Base-by-base conservation (phyloP, 805 yeast genomes). In the Middelhovenomyces tepae region DNA sequence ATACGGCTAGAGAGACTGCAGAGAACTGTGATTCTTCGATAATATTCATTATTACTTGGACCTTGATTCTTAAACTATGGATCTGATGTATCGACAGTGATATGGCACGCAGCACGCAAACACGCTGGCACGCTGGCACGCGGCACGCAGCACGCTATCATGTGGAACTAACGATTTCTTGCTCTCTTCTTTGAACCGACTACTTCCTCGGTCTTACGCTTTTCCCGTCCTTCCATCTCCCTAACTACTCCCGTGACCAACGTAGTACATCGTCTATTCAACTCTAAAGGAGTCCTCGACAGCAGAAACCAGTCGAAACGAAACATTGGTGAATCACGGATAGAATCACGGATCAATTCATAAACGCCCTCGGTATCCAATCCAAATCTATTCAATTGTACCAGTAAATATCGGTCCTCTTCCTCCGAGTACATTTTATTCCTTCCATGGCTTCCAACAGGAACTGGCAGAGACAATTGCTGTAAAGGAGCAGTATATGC, bases 251-350 rank as follows among this genome's bases (percentile, higher is more conserved):
- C 74, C 2, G 78, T 73, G 34, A 91, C 61, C 45, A 91, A 63
- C 2, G 95, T 81, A 34, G 73, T 71, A 45, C 94, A 79, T 46
- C 98, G 68, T 58, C 97, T 71, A 5, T 79, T 69, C 23, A 91
- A 60, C 56, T 91, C 98, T 3, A 72, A 62, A 0, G 84, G 67
- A 4, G 81, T 75, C 47, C 95, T 69, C 35, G 86, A 76, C 44
- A 82, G 80, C 50, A 91, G 71, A 59, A 82, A 86, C 65, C 82
- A 86, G 56, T 91, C 95, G 51, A 84, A 79, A 44, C 85, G 73
- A 60, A 89, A 86, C 50, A 84, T 59, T 4, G 89, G 82, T 8
- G 82, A 75, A 26, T 70, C 71, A 37, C 83, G 65, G 25, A 89
- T 76, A 18, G 79, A 77, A 39, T 78, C 83, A 35, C 85, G 69